Conservation (phyloP, 2,329 filamentous ascomycete species). For the Aspergillus vadensis region DNA sequence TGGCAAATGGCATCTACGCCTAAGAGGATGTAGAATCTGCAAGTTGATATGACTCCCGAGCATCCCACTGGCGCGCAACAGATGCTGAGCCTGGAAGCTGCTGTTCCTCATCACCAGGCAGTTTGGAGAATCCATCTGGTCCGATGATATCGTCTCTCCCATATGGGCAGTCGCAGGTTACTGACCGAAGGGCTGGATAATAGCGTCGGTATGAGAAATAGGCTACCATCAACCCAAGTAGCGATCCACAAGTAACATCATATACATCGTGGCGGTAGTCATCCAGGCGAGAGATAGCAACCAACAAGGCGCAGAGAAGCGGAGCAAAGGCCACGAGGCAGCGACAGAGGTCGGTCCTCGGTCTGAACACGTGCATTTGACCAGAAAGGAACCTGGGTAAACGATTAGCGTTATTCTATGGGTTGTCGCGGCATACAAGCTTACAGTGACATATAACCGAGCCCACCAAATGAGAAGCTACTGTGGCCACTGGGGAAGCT, state of each 20-base stretch:
- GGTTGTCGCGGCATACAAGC: slow-evolving; percentile 16
- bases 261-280: slow-evolving; percentile 67
- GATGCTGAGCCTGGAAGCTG: slow-evolving; percentile 22
- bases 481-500: slow-evolving; percentile 66
- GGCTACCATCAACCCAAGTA: slow-evolving; percentile 57
- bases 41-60: slow-evolving; percentile 28
- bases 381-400: slow-evolving; percentile 47
- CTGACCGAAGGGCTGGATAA: slow-evolving; percentile 56
- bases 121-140: slow-evolving; percentile 32
- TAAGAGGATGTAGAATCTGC: slow-evolving; percentile 21
- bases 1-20: slow-evolving; percentile 3
- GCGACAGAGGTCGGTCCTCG: slow-evolving; percentile 58
- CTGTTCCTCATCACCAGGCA: slow-evolving; percentile 38
- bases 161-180: slow-evolving; percentile 56
- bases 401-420: neutral
- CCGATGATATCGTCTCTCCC: slow-evolving; percentile 28
- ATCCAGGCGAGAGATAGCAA: slow-evolving; percentile 63
- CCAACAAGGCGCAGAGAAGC: slow-evolving; percentile 58
- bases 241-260: slow-evolving; percentile 59
- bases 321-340: slow-evolving; percentile 59
- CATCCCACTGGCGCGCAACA: slow-evolving; percentile 16
- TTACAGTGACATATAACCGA: slow-evolving; percentile 60
- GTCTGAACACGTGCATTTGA: slow-evolving; percentile 62
- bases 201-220: slow-evolving; percentile 63
- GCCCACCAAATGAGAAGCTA: slow-evolving; percentile 62